These are phyloP conservation scores for Talaromyces marneffei DNA, from an alignment of 2,329 filamentous ascomycete species.

Conservation along the genomic window DNA sequence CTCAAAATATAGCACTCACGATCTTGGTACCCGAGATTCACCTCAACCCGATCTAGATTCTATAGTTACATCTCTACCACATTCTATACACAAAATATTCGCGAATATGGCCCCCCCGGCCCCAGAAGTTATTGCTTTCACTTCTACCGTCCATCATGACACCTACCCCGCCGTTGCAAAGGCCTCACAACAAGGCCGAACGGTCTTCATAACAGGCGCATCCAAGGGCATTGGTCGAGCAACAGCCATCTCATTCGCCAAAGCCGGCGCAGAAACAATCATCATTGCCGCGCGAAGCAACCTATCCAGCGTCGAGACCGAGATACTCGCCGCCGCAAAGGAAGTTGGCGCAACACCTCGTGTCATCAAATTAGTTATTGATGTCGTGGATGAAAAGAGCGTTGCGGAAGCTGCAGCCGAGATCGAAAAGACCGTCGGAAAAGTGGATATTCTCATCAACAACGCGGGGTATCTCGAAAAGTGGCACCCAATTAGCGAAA, in stretches of 20 bases:
- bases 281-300: constrained; percentile 49
- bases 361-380: constrained; percentile 41
- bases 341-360: constrained; percentile 31
- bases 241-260: constrained; percentile 52
- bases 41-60: neutral
- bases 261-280: constrained; percentile 49
- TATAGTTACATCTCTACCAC: neutral
- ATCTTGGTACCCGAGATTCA: neutral
- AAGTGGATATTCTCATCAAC: constrained; percentile 46
- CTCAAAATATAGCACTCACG: neutral
- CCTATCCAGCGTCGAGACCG: constrained; percentile 33
- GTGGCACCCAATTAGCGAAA: constrained; percentile 26
- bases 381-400: constrained; percentile 37
- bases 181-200: constrained; percentile 36
- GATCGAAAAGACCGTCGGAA: constrained; percentile 27
- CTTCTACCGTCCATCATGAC: constrained; percentile 37
- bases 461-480: constrained; percentile 39
- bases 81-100: neutral
- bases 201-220: constrained; percentile 51
- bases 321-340: constrained; percentile 33
- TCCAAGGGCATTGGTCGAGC: constrained; percentile 51
- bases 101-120: neutral
- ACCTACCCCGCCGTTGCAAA: constrained; percentile 51
- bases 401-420: constrained; percentile 32
- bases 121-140: constrained; percentile 10